Percentiles rank a stretch among this genome's conserved stretches.
phyloP scores from a whole-genome alignment of 1,284 basidiomycete genomes.

The Wolfiporia cocos region DNA sequence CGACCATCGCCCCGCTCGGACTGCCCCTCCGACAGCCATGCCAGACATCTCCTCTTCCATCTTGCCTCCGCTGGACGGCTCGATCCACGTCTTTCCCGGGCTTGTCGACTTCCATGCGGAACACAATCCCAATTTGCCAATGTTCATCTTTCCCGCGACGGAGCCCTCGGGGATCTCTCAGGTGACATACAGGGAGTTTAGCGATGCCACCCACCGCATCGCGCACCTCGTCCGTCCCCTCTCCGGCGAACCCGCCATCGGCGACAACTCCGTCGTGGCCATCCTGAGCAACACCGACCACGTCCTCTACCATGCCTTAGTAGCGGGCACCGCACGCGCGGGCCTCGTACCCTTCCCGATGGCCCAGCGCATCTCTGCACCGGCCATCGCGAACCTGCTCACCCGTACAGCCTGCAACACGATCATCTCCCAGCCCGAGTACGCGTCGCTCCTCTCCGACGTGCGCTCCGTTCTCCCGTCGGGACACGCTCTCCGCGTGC shows the following conservation, averaged over 20 bases:
- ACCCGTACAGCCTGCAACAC: constrained; percentile 9
- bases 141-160: constrained; percentile 7
- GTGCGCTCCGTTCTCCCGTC: constrained; percentile 2
- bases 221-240: constrained; percentile 25
- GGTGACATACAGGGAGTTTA: constrained; percentile 15
- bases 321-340: constrained; percentile 24
- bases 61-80: constrained; percentile 13
- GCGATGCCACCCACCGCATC: constrained; percentile 26
- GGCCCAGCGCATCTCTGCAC: constrained; percentile 9
- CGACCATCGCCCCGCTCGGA: no score
- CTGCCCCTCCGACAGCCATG: no score
- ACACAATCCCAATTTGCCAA: constrained; percentile 24
- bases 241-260: constrained; percentile 12
- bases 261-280: constrained; percentile 21
- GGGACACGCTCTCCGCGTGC: constrained; percentile 3
- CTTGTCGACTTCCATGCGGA: constrained; percentile 27
- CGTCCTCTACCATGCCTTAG: constrained; percentile 24
- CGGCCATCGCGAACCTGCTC: constrained; percentile 12
- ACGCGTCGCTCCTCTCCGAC: constrained; percentile 3
- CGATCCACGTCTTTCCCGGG: constrained; percentile 11
- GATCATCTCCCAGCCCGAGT: constrained; percentile 7
- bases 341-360: constrained; percentile 25
- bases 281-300: constrained; percentile 25
- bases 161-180: not conserved
- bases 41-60: not conserved